A percentile compares a stretch with the other conserved stretches of the same genome.
Evolutionary conservation across 345 rosid genomes (phyloP).

Genomic region (Salix koriyanagi): DNA sequence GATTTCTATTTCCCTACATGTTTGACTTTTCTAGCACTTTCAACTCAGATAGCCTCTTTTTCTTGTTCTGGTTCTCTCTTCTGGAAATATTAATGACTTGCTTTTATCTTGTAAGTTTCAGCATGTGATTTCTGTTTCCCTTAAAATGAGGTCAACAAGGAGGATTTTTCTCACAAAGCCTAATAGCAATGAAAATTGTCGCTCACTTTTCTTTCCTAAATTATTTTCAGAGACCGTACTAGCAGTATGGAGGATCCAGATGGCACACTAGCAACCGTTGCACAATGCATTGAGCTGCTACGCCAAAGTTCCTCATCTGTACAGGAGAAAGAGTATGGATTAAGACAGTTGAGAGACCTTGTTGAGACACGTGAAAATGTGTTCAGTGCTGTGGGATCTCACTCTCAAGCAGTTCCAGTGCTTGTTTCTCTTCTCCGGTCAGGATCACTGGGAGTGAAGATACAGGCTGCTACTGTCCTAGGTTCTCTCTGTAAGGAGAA

Average conservation of each 20-base stretch:
- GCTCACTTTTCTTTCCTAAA: constrained; percentile 12
- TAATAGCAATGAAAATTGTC: constrained; percentile 7
- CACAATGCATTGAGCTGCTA: constrained; percentile 96
- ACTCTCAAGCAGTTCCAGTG: constrained; percentile 99
- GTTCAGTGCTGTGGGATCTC: constrained; percentile 98
- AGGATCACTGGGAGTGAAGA: constrained; percentile 88
- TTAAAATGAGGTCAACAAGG: not conserved
- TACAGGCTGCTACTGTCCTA: constrained; percentile 90
- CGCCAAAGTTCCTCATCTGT: constrained; percentile 81
- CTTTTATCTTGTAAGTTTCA: not conserved
- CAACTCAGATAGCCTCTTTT: not conserved
- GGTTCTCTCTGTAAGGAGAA: constrained; percentile 99
- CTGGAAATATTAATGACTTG: not conserved
- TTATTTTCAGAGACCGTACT: constrained; percentile 71
- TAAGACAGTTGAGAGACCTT: constrained; percentile 90
- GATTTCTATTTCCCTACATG: not conserved
- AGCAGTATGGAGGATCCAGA: constrained; percentile 99
- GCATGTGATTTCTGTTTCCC: not conserved
- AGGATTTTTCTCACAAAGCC: not conserved
- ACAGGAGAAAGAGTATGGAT: constrained; percentile 82
- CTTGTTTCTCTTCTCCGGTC: constrained; percentile 99
- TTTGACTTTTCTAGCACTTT: not conserved
- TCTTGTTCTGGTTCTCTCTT: not conserved
- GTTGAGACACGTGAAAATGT: constrained; percentile 92
- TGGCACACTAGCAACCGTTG: constrained; percentile 98